Base-by-base conservation (phyloP, 176 grass and related monocot species). In the Hsuehochloa calcarea region DNA sequence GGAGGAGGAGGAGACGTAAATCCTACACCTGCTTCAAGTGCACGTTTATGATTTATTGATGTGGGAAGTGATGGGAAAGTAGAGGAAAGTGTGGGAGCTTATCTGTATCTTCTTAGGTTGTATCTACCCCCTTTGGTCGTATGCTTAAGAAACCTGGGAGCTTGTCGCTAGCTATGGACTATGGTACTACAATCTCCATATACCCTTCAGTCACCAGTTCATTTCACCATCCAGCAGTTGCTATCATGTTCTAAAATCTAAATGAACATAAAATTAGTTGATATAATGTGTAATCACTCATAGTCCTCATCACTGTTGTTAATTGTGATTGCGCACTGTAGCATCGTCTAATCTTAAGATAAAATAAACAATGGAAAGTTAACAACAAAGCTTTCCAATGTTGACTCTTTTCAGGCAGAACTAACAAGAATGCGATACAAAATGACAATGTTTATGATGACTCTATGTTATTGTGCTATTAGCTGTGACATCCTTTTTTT, bases 101-200 rank as follows among this genome's bases (percentile, higher is more conserved):
- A 83, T 69, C 68, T 87, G 61, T 67, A 87, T 75, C 85, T 62
- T 75, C 17, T 80, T 80, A 84, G 80, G 69, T 69, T 87, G 80
- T 84, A 90, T 37, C 51, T 87, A 69, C 35, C 61, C 76, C 31
- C 35, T 64, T 87, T 55, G 22, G 34, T 80, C 80, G 89, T 87
- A 87, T 70, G 68, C 38, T 73, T 87, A 68, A 79, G n/a, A 78
- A 55, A 67, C 50, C 5, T 68, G 77, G 79, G 38, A 68, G 8
- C 70, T 59, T 68, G 60, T 45, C 85, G 56, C n/a, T 66, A 63
- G 62, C 34, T 77, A 77, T 52, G 78, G 79, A 86, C 63, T 49
- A 68, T n/a, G 35, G 23, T 84, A 78, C 14, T 40, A 38, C 74
- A 40, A 35, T 78, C 23, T 72, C 65, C 25, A 5, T 45, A 77